Percentiles rank a stretch among this genome's conserved stretches.
Evolutionary conservation across 768 basidiomycete species (phyloP).

Genomic region (Auricularia auricula-judae): DNA sequence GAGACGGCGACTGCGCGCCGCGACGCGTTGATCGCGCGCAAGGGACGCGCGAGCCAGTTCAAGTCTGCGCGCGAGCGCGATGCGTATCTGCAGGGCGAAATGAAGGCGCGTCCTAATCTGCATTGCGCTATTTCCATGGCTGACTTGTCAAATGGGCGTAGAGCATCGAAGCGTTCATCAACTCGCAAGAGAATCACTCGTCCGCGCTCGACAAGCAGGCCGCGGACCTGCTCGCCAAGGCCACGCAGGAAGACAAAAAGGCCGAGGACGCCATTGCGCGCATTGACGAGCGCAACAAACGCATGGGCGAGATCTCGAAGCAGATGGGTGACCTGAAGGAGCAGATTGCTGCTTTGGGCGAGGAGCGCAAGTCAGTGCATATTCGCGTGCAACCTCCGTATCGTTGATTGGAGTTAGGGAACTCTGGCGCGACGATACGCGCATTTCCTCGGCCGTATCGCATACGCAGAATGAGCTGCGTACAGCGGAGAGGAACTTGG

Average conservation of each 20-base stretch:
- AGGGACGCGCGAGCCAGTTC: conserved; percentile 81
- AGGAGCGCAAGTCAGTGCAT: conserved; percentile 56
- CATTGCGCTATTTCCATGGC: conserved; percentile 14
- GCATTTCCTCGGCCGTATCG: conserved; percentile 63
- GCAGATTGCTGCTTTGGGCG: conserved; percentile 54
- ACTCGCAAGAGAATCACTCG: conserved; percentile 13
- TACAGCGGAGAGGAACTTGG: conserved; percentile 64
- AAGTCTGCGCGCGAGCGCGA: conserved; percentile 77
- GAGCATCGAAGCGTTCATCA: neutral
- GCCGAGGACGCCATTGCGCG: conserved; percentile 34
- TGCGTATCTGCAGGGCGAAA: conserved; percentile 67
- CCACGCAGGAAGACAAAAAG: conserved; percentile 39
- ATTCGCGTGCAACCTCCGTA: no score
- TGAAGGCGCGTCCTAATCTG: conserved; percentile 51
- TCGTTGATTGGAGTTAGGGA: conserved; percentile 29
- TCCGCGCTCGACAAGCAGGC: conserved; percentile 23
- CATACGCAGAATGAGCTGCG: conserved; percentile 75
- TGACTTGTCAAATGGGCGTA: neutral
- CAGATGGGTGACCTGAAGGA: conserved; percentile 53
- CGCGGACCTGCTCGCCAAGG: conserved; percentile 41
- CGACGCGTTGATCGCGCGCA: conserved; percentile 74
- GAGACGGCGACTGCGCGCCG: conserved; percentile 67
- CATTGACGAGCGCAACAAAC: conserved; percentile 47
- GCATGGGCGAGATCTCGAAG: conserved; percentile 47
- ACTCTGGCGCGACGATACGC: conserved; percentile 90